These are phyloP conservation scores for Drosera capensis DNA, from an alignment of 148 eudicot genomes.

Conservation along the genomic window DNA sequence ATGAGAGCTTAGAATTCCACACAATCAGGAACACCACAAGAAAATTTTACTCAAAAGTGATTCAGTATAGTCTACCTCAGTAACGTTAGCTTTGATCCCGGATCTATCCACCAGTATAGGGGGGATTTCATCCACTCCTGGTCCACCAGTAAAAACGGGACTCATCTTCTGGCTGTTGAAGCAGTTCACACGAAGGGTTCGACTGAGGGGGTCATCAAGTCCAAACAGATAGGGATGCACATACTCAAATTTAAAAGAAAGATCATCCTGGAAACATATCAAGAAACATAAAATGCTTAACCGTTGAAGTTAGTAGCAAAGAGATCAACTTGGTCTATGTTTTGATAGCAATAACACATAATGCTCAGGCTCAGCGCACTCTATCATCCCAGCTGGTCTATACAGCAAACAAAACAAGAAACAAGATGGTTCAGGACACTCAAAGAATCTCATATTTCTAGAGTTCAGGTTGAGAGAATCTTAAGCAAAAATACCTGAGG, in stretches of 20 bases:
- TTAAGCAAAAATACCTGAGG: constrained; percentile 54
- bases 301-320: no score
- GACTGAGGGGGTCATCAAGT: constrained; percentile 57
- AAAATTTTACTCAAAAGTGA: not conserved
- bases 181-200: constrained; percentile 60
- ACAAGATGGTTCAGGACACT: no score
- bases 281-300: no score
- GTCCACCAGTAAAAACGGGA: constrained; percentile 95
- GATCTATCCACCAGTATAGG: constrained; percentile 94
- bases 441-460: not conserved
- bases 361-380: no score
- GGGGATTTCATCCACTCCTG: constrained; percentile 93
- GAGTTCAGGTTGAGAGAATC: not conserved
- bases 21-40: not conserved
- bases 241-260: constrained; percentile 86
- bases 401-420: no score
- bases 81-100: constrained; percentile 75
- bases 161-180: constrained; percentile 92
- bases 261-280: constrained; percentile 62
- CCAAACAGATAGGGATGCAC: constrained; percentile 94
- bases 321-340: no score
- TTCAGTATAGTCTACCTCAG: constrained; percentile 40
- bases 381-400: no score
- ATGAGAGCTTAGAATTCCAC: not conserved
- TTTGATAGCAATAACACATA: no score